Base-by-base conservation (phyloP, 345 rosid species). In the Salix caprea region DNA sequence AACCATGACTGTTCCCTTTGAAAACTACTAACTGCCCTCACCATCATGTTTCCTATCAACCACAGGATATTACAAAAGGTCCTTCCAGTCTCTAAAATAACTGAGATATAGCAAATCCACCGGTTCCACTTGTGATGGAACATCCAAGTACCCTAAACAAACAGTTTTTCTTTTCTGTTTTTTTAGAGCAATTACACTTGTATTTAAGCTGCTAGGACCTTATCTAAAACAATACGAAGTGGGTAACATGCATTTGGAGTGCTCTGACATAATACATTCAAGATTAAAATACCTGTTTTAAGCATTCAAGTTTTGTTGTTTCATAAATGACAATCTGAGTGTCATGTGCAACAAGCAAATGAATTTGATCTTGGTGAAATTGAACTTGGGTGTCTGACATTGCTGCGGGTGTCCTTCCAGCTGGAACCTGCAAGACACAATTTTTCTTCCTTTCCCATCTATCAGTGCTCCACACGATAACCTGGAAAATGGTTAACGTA, bases 261-360 rank as follows among this genome's bases (percentile, higher is more conserved):
- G 56, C 73, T 72, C n/a, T 10, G 14, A 30, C 69, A n/a, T 15
- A 36, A 52, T 60, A 39, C 21, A 24, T 37, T 39, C 23, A 16
- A 62, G 52, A 70, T 74, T 69, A 72, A 52, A 61, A 23, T 75
- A 94, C 98, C 96, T 87, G 93, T 30, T 82, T 84, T 32, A 88
- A 66, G 56, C 91, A 65, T 44, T 94, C 94, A 81, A 92, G 85
- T 86, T 92, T 91, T 69, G 90, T 79, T 14, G 91, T 86, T 64
- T 94, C 97, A 40, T 91, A 91, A 37, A 91, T 76, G 28, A 93
- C 91, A 11, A 94, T 84, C 77, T 91, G 94, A 26, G 91, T 91
- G 84, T 92, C 97, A 58, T 94, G 94, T 69, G 84, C 87, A 2
- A 87, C 89, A 70, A 94, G 84, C 37, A 94, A 71, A 50, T 82